phyloP scores from a whole-genome alignment of 768 basidiomycete species.

The Podaxis sp. region DNA sequence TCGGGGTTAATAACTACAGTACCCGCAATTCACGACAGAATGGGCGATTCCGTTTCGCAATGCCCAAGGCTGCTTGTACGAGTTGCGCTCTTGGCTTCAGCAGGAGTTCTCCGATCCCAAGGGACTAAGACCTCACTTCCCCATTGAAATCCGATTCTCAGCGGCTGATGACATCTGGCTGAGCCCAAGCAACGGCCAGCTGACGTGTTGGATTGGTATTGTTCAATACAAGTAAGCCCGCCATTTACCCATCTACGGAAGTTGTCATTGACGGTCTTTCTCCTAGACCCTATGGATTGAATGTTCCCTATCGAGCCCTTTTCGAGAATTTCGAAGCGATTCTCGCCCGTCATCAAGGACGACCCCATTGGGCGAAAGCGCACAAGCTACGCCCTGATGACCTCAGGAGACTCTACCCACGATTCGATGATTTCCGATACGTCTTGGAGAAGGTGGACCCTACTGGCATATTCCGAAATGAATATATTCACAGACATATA shows the following conservation, averaged over 20 bases:
- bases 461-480: slow-evolving; percentile 76
- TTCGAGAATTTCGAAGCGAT: slow-evolving; percentile 79
- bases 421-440: slow-evolving; percentile 72
- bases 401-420: slow-evolving; percentile 73
- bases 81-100: slow-evolving; percentile 71
- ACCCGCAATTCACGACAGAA: slow-evolving; percentile 92
- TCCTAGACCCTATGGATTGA: slow-evolving; percentile 81
- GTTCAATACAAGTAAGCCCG: slow-evolving; percentile 88
- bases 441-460: slow-evolving; percentile 75
- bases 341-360: slow-evolving; percentile 65
- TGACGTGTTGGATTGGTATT: slow-evolving; percentile 94
- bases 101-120: slow-evolving; percentile 62
- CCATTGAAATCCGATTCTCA: slow-evolving; percentile 90
- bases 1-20: slow-evolving; percentile 57
- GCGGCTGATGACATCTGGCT: slow-evolving; percentile 92
- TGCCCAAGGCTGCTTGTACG: slow-evolving; percentile 65
- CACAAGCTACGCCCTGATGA: slow-evolving; percentile 68
- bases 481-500: slow-evolving; percentile 87
- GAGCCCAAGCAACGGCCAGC: slow-evolving; percentile 78
- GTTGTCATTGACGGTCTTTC: slow-evolving; percentile 10
- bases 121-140: slow-evolving; percentile 88
- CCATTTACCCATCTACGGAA: slow-evolving; percentile 2
- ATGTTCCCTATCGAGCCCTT: slow-evolving; percentile 76
- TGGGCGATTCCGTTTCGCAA: slow-evolving; percentile 84
- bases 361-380: slow-evolving; percentile 97